Base-by-base conservation (phyloP, 2,329 filamentous ascomycete genomes). In the Coniochaeta sp. region DNA sequence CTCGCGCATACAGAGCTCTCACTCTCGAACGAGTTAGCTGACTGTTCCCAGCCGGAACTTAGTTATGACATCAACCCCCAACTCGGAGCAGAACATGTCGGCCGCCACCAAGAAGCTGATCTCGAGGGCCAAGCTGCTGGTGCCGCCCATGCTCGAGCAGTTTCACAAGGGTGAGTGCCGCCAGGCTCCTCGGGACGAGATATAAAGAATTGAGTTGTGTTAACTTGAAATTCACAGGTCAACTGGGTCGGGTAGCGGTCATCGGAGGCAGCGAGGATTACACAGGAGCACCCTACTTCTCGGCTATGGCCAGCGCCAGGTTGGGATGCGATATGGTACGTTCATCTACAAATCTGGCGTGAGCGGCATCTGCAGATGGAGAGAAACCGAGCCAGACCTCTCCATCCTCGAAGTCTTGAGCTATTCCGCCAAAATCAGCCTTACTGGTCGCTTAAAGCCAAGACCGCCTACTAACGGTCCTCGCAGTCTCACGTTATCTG, bases 241-340 rank as follows among this genome's bases (percentile, higher is more conserved):
- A 98, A 75, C 82, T 96, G 65, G 95, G 95, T 5, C 86, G 95
- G 59, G 87, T 99, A 58, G 95, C 87, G 58, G 95, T 99, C 61
- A 95, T 99, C 65, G 95, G 95, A 58, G 95, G 95, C 44, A 96
- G 91, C 70, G 88, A 93, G 72, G 93, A 98, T 75, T 99, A 98
- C 73, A 97, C 95, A 1, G 95, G 95, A 40, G 95, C 95, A 61
- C 95, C 95, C 14, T 99, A 96, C 77, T 99, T 99, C 77, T 97
- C 93, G 22, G 93, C 93, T 65, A 97, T 97, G 87, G 95, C 95
- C 14, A 96, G 91, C 65, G 95, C 95, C 55, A 86, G 89, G 69
- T 77, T 98, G 61, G 95, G 93, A 4, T 91, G 89, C 69, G 92
- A 96, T 70, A 90, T 96, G 90, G 91, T 93, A 80, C 0, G 59